Base-by-base conservation (phyloP, 1,139 yeast genomes). In the Pichia inconspicua region DNA sequence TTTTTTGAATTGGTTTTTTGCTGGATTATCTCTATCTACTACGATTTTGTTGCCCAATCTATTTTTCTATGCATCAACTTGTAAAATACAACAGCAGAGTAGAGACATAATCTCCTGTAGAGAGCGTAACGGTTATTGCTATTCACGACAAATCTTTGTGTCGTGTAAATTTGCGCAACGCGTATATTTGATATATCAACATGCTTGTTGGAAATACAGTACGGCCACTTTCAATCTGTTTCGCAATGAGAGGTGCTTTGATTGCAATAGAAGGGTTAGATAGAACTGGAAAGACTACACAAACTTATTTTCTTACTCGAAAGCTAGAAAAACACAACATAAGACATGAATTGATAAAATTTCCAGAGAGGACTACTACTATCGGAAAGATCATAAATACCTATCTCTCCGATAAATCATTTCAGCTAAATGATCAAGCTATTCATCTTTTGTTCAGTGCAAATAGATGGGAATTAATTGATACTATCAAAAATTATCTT, bases 231-330 rank as follows among this genome's bases (percentile, higher is more conserved):
- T 22, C 22, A 22, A 5, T 22, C n/a, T 22, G 5, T 5, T 22
- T 9, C 37, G 8, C 40, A 14, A 37, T 46, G 44, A 61, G 96
- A 55, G 97, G 97, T 2, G 74, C 75, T 44, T 70, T 94, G 45
- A 83, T 94, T 27, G 75, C 88, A 7, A 74, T 94, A 5, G 99
- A 94, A 66, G 99, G 99, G 0, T 76, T 92, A 1, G 99, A 94
- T 62, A 70, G 98, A 46, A 84, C 97, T 0, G 99, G 99, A 0
- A 94, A 94, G 63, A 80, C 96, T 1, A 89, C 97, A 0, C 98
- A 94, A 64, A 83, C 92, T 3, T 61, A 67, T 3, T 60, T 59
- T 15, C 66, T 87, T 10, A 54, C 67, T 5, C 51, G 53, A 3
- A 52, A 57, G 1, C 36, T 63, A 4, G 19, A 40, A 1, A 27